phyloP scores from a whole-genome alignment of 495 filamentous ascomycete species.

The Penicillium egyptiacum region DNA sequence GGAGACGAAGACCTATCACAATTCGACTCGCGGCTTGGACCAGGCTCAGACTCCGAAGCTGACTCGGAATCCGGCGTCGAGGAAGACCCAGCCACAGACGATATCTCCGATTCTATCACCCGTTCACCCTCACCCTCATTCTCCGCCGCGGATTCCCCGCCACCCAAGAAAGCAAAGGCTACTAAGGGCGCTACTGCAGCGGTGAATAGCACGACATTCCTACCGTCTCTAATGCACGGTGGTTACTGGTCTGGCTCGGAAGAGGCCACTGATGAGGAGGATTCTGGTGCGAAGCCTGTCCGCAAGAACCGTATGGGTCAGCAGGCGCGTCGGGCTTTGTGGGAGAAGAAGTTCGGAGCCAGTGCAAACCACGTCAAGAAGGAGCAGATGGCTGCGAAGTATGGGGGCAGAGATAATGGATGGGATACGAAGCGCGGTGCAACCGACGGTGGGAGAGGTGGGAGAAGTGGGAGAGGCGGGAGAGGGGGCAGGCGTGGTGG shows the following conservation, averaged over 20 bases:
- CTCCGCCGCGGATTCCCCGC: constrained; percentile 34
- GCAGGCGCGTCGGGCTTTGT: constrained; percentile 76
- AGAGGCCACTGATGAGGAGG: constrained; percentile 47
- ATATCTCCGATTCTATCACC: constrained; percentile 36
- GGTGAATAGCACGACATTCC: constrained; percentile 69
- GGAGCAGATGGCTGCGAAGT: constrained; percentile 29
- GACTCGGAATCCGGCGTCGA: constrained; percentile 46
- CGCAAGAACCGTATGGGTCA: constrained; percentile 89
- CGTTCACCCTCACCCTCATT: constrained; percentile 40
- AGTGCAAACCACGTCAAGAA: constrained; percentile 70
- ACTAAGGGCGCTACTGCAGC: constrained; percentile 33
- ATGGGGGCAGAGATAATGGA: constrained; percentile 40
- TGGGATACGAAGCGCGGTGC: constrained; percentile 52
- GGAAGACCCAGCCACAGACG: constrained; percentile 16
- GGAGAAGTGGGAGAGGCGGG: constrained; percentile 18
- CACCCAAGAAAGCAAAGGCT: constrained; percentile 46
- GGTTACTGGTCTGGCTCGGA: constrained; percentile 93
- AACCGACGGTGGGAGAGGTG: constrained; percentile 27
- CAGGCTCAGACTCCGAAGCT: constrained; percentile 50
- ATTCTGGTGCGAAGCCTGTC: constrained; percentile 33
- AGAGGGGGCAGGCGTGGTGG: constrained; percentile 13
- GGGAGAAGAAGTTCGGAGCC: constrained; percentile 87
- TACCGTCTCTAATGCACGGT: constrained; percentile 80
- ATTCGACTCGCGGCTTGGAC: constrained; percentile 57
- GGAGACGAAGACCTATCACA: constrained; percentile 43